Evolutionary conservation across 2,329 filamentous ascomycete species (phyloP).

Genomic region (Penicillium sp.): DNA sequence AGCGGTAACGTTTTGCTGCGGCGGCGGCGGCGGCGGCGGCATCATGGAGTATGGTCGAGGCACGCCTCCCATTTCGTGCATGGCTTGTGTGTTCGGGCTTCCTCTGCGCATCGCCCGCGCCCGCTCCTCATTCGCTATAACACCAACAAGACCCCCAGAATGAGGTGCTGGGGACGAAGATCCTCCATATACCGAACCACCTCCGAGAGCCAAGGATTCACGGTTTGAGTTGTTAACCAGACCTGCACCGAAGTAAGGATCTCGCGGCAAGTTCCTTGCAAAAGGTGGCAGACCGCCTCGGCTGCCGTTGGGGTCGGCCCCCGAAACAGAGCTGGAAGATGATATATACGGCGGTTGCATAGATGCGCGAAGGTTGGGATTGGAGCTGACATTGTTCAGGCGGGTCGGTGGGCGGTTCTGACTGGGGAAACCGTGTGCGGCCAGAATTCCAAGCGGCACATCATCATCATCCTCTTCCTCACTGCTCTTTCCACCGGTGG

Average conservation of each 20-base stretch:
- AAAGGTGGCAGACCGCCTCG: conserved; percentile 69
- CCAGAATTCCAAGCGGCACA: conserved; percentile 78
- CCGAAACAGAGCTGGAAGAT: conserved; percentile 57
- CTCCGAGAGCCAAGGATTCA: conserved; percentile 70
- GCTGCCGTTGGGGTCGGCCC: conserved; percentile 48
- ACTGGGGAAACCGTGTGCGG: conserved; percentile 82
- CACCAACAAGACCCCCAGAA: conserved; percentile 77
- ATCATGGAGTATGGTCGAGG: conserved; percentile 40
- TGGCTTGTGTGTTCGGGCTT: conserved; percentile 66
- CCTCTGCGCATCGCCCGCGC: conserved; percentile 73
- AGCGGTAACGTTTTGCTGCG: conserved; percentile 46
- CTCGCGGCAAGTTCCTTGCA: conserved; percentile 74
- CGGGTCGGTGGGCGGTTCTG: conserved; percentile 72
- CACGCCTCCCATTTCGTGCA: conserved; percentile 35
- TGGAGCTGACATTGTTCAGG: conserved; percentile 63
- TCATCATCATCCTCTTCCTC: conserved; percentile 83
- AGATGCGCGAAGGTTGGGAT: conserved; percentile 66
- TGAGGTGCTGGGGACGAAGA: conserved; percentile 47
- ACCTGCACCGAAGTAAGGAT: conserved; percentile 79
- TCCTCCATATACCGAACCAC: conserved; percentile 48
- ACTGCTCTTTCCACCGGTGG: conserved; percentile 39
- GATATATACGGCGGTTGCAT: conserved; percentile 47
- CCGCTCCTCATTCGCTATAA: conserved; percentile 82
- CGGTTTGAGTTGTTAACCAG: conserved; percentile 69
- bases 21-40: conserved; percentile 28